Evolutionary conservation across 352 stramenopile genomes (phyloP), one percentile per base, ranked within the genome.

Genomic region (Globisporangium spinosum): DNA sequence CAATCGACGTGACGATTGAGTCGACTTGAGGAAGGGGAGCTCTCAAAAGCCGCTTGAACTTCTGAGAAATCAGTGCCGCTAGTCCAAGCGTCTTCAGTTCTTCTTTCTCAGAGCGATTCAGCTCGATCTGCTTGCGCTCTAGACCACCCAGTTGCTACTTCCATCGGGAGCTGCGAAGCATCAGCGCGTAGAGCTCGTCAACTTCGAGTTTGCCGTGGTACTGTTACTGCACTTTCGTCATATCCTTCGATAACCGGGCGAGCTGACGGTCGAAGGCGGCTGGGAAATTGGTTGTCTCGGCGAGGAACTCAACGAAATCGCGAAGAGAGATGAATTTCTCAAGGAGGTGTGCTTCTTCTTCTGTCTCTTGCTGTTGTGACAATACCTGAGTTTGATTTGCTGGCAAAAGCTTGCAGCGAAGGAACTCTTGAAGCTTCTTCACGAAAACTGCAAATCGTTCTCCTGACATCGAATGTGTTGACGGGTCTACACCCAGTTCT

Each of bases 31-130:
- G 70, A 4, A 74, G n/a, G 27, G 47, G 43, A 2, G 63, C 68
- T 15, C 49, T 70, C 23, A 78, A 51, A 10, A 76, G 51, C 27
- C 65, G 59, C 35, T 74, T 66, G 12, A 78, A 49, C 15, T 67
- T 55, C 25, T 74, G 72, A 9, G 59, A 22, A 29, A 59, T 58
- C 10, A 65, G 23, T 23, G 25, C n/a, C 20, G 23, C 58, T 58
- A 57, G 34, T 22, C 70, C 15, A 40, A 61, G 3, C 29, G 10
- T 0, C 9, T 34, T 15, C 3, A n/a, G 12, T 13, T 54, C 54
- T 1, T 20, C 38, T 25, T 43, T n/a, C 17, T 35, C 12, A 54
- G 23, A 13, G 2, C 1, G 45, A 22, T 32, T n/a, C 22, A 55
- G 22, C 45, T 55, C 29, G 15, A 64, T 10, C 12, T 64, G 35